Percentiles rank a stretch among this genome's conserved stretches.
Evolutionary conservation across 495 filamentous ascomycete genomes (phyloP).

Genomic region (Echria macrotheca): DNA sequence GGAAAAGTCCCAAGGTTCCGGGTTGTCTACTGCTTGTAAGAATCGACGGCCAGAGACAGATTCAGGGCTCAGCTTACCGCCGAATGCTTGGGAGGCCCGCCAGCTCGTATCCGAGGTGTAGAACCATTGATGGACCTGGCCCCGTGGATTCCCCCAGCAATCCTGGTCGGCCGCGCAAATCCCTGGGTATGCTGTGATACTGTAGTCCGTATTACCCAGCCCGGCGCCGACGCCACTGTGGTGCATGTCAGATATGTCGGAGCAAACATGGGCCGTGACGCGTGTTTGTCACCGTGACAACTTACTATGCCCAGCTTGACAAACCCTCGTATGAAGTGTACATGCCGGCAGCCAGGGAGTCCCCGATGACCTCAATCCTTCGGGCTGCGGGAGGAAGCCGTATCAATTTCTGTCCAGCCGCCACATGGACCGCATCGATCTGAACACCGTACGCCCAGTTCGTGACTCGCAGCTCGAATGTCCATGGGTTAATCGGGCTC

Average conservation of each 20-base stretch:
- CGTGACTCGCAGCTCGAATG: conserved; percentile 54
- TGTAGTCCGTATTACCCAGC: conserved; percentile 58
- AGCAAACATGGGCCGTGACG: neutral
- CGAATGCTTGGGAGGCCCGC: conserved; percentile 47
- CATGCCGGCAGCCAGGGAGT: conserved; percentile 51
- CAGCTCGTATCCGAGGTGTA: conserved; percentile 55
- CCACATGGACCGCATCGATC: conserved; percentile 51
- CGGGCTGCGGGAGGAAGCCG: conserved; percentile 46
- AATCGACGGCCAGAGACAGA: too few species aligned
- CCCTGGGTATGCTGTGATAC: conserved; percentile 53
- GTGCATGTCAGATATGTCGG: neutral
- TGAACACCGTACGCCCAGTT: conserved; percentile 66
- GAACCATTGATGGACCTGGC: conserved; percentile 61
- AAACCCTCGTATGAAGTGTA: conserved; percentile 62
- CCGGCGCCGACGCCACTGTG: conserved; percentile 48
- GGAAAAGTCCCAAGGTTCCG: conserved; percentile 56
- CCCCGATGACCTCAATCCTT: conserved; percentile 64
- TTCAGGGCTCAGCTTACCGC: conserved; percentile 25
- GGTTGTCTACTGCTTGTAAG: conserved; percentile 30
- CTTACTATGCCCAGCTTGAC: conserved; percentile 52
- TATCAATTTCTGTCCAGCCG: conserved; percentile 41
- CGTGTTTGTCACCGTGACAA: neutral
- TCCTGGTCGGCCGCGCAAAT: conserved; percentile 54
- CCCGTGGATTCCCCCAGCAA: conserved; percentile 54
- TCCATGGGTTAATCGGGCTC: conserved; percentile 36